A percentile compares a stretch with the other conserved stretches of the same genome.
phyloP scores from a whole-genome alignment of 768 basidiomycete species.

The Leucosporidium yakuticum region DNA sequence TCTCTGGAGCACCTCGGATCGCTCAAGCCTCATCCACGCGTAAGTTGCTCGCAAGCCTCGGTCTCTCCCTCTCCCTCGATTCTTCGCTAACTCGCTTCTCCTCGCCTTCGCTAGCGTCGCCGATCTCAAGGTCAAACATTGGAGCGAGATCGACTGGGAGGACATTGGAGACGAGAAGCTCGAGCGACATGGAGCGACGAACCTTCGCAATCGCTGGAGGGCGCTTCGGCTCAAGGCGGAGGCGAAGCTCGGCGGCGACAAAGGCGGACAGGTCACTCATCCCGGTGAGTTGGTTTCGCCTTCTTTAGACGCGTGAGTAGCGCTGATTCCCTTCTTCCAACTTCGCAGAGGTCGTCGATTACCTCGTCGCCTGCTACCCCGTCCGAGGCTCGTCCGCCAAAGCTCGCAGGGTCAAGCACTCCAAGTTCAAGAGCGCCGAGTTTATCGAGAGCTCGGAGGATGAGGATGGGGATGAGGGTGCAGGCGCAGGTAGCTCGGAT shows the following conservation, averaged over 20 bases:
- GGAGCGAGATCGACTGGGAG: conserved; percentile 21
- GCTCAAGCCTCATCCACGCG: conserved; percentile 17
- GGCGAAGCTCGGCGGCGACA: no score
- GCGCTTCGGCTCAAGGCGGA: not conserved
- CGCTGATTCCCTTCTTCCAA: not conserved
- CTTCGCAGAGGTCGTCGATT: conserved; percentile 1
- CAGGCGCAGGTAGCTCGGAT: not conserved
- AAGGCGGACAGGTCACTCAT: not conserved
- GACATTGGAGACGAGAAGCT: not conserved
- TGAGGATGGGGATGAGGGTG: not conserved
- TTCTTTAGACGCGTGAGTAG: not conserved
- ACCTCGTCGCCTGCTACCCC: not conserved
- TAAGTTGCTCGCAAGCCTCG: conserved; percentile 6
- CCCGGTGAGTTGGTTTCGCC: conserved; percentile 1
- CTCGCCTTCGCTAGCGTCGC: conserved; percentile 1
- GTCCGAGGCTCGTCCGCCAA: not conserved
- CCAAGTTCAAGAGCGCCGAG: not conserved
- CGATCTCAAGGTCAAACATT: not conserved
- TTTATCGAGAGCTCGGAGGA: not conserved
- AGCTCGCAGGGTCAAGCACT: not conserved
- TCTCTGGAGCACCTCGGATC: conserved; percentile 1
- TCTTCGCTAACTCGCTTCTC: no score
- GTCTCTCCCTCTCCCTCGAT: not conserved
- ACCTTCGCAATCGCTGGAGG: conserved; percentile 21
- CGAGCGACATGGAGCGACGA: conserved; percentile 18